phyloP scores from a whole-genome alignment of 208 protist genomes.

The Blastocrithidia nonstop region DNA sequence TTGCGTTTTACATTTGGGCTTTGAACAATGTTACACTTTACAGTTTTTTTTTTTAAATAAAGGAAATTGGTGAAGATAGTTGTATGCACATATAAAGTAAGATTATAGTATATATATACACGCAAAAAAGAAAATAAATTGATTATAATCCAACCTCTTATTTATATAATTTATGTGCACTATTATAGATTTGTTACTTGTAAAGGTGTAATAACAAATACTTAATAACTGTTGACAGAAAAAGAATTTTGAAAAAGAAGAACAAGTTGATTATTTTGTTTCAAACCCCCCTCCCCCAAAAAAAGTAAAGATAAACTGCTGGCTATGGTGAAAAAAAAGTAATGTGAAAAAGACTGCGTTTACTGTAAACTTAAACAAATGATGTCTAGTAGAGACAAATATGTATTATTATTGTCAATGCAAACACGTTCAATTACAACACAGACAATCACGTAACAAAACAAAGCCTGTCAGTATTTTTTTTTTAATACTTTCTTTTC shows the following conservation, averaged over 20 bases:
- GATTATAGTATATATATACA: conserved; percentile 3
- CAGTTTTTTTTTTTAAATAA: background rate
- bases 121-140: background rate
- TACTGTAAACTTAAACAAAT: too few species aligned
- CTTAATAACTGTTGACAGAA: background rate
- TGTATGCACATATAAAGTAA: background rate
- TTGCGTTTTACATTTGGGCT: too few species aligned
- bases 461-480: background rate
- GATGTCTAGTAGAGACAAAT: background rate
- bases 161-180: background rate
- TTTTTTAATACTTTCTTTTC: background rate
- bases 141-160: background rate
- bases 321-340: too few species aligned
- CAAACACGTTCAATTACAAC: background rate
- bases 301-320: too few species aligned
- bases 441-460: background rate
- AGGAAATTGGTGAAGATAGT: background rate
- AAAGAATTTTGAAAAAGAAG: background rate
- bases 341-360: too few species aligned
- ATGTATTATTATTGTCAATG: background rate
- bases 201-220: background rate
- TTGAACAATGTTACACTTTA: too few species aligned
- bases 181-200: background rate
- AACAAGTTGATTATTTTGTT: too few species aligned
- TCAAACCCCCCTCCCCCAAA: too few species aligned